phyloP scores from a whole-genome alignment of 371 early-diverging fungal species.

The Haplosporangium sp. region DNA sequence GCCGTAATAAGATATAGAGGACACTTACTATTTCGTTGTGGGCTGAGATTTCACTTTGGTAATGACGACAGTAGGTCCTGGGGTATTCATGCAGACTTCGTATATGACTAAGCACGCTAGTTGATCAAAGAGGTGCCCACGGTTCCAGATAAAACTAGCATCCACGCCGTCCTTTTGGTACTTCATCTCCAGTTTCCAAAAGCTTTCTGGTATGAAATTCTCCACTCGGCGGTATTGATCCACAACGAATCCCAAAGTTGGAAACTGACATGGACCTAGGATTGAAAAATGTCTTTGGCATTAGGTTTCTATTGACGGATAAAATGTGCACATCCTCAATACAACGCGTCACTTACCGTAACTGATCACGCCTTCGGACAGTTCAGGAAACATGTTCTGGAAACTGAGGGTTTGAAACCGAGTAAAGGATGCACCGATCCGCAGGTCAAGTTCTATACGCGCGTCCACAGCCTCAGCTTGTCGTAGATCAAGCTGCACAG shows the following conservation, averaged over 20 bases:
- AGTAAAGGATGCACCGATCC: conserved; percentile 98
- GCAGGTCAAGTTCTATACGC: conserved; percentile 95
- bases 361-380: conserved; percentile 76
- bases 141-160: conserved; percentile 82
- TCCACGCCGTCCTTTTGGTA: conserved; percentile 58
- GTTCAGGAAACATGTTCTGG: conserved; percentile 60
- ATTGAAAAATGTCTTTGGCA: not conserved
- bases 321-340: not conserved
- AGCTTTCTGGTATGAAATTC: conserved; percentile 90
- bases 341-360: conserved; percentile 75
- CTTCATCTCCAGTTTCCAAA: conserved; percentile 90
- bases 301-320: not conserved
- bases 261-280: conserved; percentile 98
- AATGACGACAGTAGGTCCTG: conserved; percentile 66
- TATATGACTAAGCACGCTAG: conserved; percentile 76
- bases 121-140: conserved; percentile 83
- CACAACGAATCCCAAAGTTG: conserved; percentile 99
- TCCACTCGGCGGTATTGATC: conserved; percentile 85
- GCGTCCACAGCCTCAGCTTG: conserved; percentile 94
- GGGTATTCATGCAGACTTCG: conserved; percentile 73
- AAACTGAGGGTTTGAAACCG: conserved; percentile 91
- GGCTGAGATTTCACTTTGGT: conserved; percentile 68
- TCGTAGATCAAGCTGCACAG: conserved; percentile 75
- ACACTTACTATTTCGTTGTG: conserved; percentile 81
- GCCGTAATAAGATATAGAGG: not conserved